Evolutionary conservation across 208 protist species (phyloP).

Genomic region (Leishmania tropica): DNA sequence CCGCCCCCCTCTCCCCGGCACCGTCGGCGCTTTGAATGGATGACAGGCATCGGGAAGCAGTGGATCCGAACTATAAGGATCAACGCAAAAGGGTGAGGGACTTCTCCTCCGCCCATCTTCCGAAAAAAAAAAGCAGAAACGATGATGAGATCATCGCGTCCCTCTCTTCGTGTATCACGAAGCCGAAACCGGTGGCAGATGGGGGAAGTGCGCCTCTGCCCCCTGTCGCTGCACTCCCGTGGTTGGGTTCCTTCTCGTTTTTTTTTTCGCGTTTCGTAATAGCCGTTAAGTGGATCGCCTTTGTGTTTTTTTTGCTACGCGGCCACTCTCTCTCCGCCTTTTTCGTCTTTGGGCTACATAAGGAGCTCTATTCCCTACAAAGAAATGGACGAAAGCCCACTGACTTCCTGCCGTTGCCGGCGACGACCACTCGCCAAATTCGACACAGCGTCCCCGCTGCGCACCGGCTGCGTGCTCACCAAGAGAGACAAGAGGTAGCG

Average conservation of each 20-base stretch:
- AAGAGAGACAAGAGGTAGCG: not conserved
- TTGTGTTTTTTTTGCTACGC: slow-evolving; percentile 9
- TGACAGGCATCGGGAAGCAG: not conserved
- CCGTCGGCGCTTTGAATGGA: not conserved
- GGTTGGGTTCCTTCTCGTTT: not conserved
- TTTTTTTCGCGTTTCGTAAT: not conserved
- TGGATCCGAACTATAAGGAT: not conserved
- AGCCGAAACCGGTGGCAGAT: not conserved
- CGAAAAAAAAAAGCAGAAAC: not conserved
- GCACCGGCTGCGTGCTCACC: not conserved
- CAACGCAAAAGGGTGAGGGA: not conserved
- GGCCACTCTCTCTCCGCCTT: not conserved
- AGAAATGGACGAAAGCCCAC: not conserved
- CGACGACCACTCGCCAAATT: not conserved
- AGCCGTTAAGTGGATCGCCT: not conserved
- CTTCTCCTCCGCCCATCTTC: not conserved
- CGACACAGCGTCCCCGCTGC: not conserved
- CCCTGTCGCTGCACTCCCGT: not conserved
- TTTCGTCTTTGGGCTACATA: slow-evolving; percentile 26
- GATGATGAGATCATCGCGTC: not conserved
- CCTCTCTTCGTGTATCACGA: not conserved
- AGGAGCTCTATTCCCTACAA: slow-evolving; percentile 31
- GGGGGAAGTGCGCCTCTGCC: not conserved
- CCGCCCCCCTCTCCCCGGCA: not conserved
- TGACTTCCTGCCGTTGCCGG: not conserved